Base-by-base conservation (phyloP, 352 stramenopile genomes). In the Phytophthora citrophthora region DNA sequence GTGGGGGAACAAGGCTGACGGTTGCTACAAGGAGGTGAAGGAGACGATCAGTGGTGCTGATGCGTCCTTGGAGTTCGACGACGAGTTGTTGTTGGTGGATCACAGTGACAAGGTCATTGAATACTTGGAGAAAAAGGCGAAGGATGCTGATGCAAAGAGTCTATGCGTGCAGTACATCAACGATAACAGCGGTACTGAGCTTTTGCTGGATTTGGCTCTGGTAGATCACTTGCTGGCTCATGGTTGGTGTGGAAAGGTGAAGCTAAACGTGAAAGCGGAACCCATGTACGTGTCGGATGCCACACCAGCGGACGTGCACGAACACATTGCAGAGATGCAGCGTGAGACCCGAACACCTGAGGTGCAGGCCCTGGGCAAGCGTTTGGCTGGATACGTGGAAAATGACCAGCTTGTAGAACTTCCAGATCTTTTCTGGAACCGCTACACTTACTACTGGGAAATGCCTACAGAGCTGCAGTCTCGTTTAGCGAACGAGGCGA, bases 241-340 rank as follows among this genome's bases (percentile, higher is more conserved):
- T 46, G 48, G 52, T 9, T 83, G 79, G 78, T 89, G 77, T 43
- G 63, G 47, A 7, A 83, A 64, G n/a, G 72, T 95, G 4, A 77
- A 76, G n/a, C 73, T 94, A 18, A 77, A 94, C 51, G 79, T 92
- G 11, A 93, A 95, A 54, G 58, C 60, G 11, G 76, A 89, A 18
- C 87, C 85, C 7, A 90, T 92, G 50, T 95, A 91, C 68, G 81
- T 95, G n/a, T 95, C 83, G 27, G 87, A 95, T 54, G 84, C 86
- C 5, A 87, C 46, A 50, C 66, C 70, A 5, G 27, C 60, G 0
- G 85, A 94, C 41, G 79, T 95, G 1, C 44, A 77, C 2, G 75
- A 90, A 38, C 84, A 89, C 39, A 85, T 94, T 50, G 64, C 54
- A 0, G 64, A 74, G 39, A 92, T 92, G 81, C 76, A 68, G 29